Evolutionary conservation across 345 rosid genomes (phyloP).

Genomic region (Nephelium lappaceum): DNA sequence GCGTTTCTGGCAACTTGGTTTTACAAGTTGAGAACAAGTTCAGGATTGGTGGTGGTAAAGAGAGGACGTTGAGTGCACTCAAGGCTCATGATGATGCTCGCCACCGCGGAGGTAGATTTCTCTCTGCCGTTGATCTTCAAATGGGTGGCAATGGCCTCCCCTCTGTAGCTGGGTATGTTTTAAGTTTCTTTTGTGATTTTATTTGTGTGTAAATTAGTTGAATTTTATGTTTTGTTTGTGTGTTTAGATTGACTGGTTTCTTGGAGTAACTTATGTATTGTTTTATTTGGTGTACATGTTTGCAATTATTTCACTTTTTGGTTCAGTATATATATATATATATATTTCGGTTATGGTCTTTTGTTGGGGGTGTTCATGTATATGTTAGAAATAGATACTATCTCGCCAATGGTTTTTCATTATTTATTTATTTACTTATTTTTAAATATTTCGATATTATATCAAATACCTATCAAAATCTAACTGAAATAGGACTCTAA

Average conservation of each 20-base stretch:
- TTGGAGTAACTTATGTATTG: not conserved
- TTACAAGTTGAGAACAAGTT: constrained; percentile 69
- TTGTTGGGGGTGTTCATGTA: too few relatives aligned
- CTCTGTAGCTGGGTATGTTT: constrained; percentile 65
- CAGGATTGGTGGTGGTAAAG: constrained; percentile 32
- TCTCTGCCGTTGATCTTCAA: constrained; percentile 60
- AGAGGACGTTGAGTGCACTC: constrained; percentile 45
- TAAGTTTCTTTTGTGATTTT: not conserved
- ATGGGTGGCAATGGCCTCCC: constrained; percentile 83
- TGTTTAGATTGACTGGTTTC: constrained; percentile 5
- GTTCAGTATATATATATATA: too few relatives aligned
- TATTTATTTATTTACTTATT: too few relatives aligned
- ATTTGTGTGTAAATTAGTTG: not conserved
- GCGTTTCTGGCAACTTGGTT: constrained; percentile 42
- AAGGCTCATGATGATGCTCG: constrained; percentile 72
- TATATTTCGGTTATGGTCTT: too few relatives aligned
- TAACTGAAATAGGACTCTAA: too few relatives aligned
- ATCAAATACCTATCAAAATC: too few relatives aligned
- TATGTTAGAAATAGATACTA: not conserved
- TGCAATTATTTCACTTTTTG: not conserved
- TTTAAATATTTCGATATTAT: not conserved
- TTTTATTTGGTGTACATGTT: too few relatives aligned
- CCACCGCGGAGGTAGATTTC: constrained; percentile 74
- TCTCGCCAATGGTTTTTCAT: too few relatives aligned
- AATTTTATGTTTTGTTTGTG: not conserved